Evolutionary conservation across 2,329 filamentous ascomycete species (phyloP), one percentile per base, ranked within the genome.

Genomic region (Bipolaris sorokiniana): DNA sequence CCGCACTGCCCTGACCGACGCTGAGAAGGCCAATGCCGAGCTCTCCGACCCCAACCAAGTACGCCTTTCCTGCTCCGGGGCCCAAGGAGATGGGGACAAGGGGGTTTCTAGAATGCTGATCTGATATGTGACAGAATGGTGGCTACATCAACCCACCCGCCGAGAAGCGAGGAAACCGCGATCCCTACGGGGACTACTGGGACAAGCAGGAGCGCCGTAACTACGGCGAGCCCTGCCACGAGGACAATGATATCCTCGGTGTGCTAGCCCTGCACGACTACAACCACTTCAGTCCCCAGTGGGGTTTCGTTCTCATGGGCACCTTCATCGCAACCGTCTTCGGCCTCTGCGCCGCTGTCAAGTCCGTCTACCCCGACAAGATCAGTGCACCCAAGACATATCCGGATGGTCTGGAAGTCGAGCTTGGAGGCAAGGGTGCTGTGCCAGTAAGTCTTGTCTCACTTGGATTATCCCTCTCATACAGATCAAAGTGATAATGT

Each of bases 191-290:
- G 74, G 88, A 91, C 75, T 99, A 92, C 92, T 98, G 92, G 91
- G 94, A 99, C 80, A 90, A 92, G 78, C 95, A 99, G 81, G 95
- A 98, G 79, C 89, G 93, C 76, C 88, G 95, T 72, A 98, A 99
- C 84, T 98, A 91, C 76, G 93, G 93, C 78, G 96, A 99, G 79
- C 91, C 94, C 11, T 87, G 96, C 50, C 94, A 99, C 78, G 96
- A 99, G 79, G 95, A 99, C 78, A 90, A 97, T 78, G 96, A 99
- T 77, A 84, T 92, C 56, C 83, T 98, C 56, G 93, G 92, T 68
- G 89, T 97, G 64, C 94, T 99, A 80, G 90, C 91, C 48, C 87
- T 92, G 2, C 88, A 95, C 77, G 89, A 93, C 71, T 98, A 99
- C 81, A 95, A 88, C 54, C 94, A 95, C 83, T 85, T 86, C 72